Conservation (phyloP, 208 protist species). For the Hexamita inflata region DNA sequence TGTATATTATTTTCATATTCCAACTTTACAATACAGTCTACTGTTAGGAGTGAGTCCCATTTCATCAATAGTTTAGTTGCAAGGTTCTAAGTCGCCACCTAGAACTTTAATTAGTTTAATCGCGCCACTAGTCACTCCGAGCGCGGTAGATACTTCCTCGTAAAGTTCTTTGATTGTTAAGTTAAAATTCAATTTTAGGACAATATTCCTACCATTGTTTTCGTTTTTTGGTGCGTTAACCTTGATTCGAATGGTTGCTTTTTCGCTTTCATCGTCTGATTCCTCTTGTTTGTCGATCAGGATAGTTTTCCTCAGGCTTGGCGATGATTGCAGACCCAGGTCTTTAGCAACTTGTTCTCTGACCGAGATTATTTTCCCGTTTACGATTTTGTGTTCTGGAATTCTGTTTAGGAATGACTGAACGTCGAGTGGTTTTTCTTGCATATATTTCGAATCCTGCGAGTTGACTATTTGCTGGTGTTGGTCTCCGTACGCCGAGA, state of each 20-base stretch:
- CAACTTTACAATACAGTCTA: not conserved
- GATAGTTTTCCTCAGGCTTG: not conserved
- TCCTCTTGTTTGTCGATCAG: not conserved
- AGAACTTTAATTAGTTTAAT: not conserved
- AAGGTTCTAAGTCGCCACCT: not conserved
- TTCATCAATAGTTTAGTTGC: not conserved
- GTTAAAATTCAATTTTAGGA: not conserved
- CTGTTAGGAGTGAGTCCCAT: not conserved
- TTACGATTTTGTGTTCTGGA: not conserved
- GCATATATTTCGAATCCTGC: not conserved
- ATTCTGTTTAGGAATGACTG: no score
- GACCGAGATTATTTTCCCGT: not conserved
- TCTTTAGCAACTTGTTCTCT: not conserved
- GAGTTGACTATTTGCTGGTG: no score
- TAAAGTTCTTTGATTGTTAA: not conserved
- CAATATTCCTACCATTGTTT: not conserved
- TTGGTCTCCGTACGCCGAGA: no score
- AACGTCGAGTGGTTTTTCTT: constrained; percentile 8
- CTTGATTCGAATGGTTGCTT: not conserved
- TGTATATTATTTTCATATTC: not conserved
- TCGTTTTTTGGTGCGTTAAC: not conserved
- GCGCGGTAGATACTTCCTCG: not conserved
- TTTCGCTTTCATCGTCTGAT: not conserved
- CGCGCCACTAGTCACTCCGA: not conserved
- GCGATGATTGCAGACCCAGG: not conserved